Evolutionary conservation across 2,329 filamentous ascomycete genomes (phyloP).

Genomic region (Colletotrichum sp.): DNA sequence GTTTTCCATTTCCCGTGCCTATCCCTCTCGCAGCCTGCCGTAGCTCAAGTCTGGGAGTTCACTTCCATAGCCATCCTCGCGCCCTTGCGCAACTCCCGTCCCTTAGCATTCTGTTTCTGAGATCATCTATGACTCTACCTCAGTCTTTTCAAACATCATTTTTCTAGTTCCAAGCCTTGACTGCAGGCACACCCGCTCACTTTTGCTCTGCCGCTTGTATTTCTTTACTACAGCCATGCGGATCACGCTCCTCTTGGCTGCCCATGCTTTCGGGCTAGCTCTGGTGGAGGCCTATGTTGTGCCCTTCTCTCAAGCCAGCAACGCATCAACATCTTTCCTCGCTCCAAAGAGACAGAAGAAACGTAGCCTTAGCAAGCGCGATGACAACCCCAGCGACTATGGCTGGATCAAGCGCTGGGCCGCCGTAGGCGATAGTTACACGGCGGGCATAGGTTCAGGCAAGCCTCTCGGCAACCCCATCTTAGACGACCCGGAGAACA

Average conservation of each 20-base stretch:
- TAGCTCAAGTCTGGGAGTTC: background rate
- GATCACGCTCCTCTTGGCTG: background rate
- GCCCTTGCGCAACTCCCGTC: background rate
- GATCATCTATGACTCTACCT: background rate
- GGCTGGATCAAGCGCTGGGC: conserved; percentile 35
- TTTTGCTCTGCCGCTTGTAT: background rate
- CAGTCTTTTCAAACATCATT: background rate
- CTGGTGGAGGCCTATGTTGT: background rate
- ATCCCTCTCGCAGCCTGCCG: background rate
- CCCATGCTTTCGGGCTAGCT: background rate
- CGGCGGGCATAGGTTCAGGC: conserved; percentile 35
- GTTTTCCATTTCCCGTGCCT: background rate
- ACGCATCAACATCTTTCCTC: background rate
- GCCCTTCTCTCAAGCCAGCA: background rate
- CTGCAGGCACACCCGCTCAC: background rate
- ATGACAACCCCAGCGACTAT: background rate
- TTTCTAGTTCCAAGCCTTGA: background rate
- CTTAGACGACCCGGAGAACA: background rate
- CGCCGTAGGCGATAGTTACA: conserved; percentile 42
- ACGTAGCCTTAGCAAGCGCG: background rate
- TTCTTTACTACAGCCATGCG: background rate
- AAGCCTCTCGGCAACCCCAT: background rate
- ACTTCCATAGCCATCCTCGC: background rate
- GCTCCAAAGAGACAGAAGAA: background rate
- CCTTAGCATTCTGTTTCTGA: background rate